These are phyloP conservation scores for Camelina laxa DNA, from an alignment of 345 rosid species.

Conservation along the genomic window DNA sequence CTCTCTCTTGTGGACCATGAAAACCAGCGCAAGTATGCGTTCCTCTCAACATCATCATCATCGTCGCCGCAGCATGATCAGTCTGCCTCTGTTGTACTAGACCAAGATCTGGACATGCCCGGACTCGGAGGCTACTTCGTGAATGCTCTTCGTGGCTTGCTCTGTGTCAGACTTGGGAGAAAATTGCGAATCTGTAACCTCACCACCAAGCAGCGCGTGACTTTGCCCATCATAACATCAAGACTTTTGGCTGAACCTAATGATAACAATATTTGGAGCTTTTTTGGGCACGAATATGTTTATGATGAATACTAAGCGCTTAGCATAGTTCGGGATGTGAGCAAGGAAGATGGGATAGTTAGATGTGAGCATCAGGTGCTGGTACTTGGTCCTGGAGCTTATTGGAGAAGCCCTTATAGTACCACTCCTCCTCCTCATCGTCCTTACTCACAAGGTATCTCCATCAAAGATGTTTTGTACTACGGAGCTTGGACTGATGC, in stretches of 20 bases:
- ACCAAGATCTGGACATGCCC: not conserved
- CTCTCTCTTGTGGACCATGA: not conserved
- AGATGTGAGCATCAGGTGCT: too few relatives aligned
- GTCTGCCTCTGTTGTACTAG: not conserved
- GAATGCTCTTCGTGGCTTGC: not conserved
- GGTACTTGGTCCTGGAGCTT: too few relatives aligned
- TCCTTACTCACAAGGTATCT: too few relatives aligned
- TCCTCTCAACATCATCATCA: not conserved
- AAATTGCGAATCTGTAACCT: not conserved
- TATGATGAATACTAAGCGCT: not conserved
- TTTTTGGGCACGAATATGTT: not conserved
- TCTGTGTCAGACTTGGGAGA: not conserved
- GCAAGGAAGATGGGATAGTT: too few relatives aligned
- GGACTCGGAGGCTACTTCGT: not conserved
- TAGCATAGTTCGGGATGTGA: too few relatives aligned
- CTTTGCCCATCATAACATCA: not conserved
- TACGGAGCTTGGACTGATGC: too few relatives aligned
- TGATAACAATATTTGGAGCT: not conserved
- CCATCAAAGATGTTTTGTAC: too few relatives aligned
- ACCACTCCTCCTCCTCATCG: too few relatives aligned
- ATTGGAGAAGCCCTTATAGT: too few relatives aligned
- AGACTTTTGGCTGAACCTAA: not conserved
- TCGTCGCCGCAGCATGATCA: not conserved
- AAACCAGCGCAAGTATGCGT: too few relatives aligned
- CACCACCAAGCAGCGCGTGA: not conserved